Evolutionary conservation across 139 green algal species (phyloP).

Genomic region (Chlorella vulgaris): DNA sequence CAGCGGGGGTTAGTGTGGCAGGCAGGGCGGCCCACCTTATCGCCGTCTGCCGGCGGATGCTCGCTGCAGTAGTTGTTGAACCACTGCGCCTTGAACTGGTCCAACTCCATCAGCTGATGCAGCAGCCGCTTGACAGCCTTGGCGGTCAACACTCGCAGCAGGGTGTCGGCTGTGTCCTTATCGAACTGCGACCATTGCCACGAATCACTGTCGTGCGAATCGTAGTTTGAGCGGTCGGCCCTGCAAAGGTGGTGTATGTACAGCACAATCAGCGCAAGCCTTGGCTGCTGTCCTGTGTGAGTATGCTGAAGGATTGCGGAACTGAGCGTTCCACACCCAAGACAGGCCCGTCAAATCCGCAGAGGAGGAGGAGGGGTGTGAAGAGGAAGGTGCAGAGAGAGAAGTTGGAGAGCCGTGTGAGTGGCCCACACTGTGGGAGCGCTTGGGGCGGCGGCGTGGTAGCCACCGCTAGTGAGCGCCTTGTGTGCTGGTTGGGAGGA

Average conservation of each 20-base stretch:
- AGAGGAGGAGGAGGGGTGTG: too few species aligned
- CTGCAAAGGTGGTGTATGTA: slow-evolving; percentile 13
- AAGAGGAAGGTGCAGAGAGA: too few species aligned
- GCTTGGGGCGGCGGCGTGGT: too few species aligned
- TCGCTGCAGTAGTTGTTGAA: slow-evolving; percentile 39
- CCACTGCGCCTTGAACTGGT: slow-evolving; percentile 43
- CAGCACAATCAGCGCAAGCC: too few species aligned
- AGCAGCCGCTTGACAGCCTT: slow-evolving; percentile 29
- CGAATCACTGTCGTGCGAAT: slow-evolving; percentile 7
- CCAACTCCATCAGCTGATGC: slow-evolving; percentile 41
- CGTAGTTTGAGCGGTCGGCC: slow-evolving; percentile 30
- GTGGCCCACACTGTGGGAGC: too few species aligned
- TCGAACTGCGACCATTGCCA: slow-evolving; percentile 38
- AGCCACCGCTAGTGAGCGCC: too few species aligned
- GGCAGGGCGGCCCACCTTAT: slow-evolving; percentile 41
- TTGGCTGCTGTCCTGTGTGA: too few species aligned
- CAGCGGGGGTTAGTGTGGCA: too few species aligned
- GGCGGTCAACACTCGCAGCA: slow-evolving; percentile 41
- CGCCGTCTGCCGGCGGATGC: slow-evolving; percentile 36
- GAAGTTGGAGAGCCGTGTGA: too few species aligned
- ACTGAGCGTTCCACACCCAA: too few species aligned
- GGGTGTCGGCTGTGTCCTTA: slow-evolving; percentile 36
- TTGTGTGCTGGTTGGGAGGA: neutral
- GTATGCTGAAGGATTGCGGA: too few species aligned
- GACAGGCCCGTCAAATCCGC: too few species aligned